Percentiles rank a stretch among this genome's conserved stretches.
These are phyloP conservation scores for Stropharia rugosoannulata DNA, from an alignment of 768 basidiomycete genomes.

Conservation along the genomic window DNA sequence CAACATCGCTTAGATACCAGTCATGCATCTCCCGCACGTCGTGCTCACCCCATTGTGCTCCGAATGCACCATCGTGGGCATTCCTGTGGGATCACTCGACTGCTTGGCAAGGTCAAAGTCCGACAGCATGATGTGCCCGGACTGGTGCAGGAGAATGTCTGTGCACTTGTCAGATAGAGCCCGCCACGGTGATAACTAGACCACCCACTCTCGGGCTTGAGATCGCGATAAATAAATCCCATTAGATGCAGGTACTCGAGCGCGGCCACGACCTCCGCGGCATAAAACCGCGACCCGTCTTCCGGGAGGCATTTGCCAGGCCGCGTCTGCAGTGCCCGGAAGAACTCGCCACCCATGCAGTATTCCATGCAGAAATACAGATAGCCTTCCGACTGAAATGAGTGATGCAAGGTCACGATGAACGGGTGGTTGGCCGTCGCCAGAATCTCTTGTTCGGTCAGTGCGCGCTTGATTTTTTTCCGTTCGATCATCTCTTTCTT, in stretches of 20 bases:
- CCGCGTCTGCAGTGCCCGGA: slow-evolving; percentile 92
- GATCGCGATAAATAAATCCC: slow-evolving; percentile 98
- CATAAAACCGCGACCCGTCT: slow-evolving; percentile 95
- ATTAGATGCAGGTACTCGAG: slow-evolving; percentile 98
- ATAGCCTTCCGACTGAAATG: slow-evolving; percentile 97
- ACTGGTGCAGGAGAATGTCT: slow-evolving; percentile 98
- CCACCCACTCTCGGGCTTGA: slow-evolving; percentile 96
- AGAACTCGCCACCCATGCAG: slow-evolving; percentile 99
- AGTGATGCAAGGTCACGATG: slow-evolving; percentile 98
- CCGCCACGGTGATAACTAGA: slow-evolving; percentile 8
- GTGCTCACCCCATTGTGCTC: slow-evolving; percentile 84
- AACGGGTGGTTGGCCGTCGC: slow-evolving; percentile 99
- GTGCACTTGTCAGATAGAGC: slow-evolving; percentile 12
- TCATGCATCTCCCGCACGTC: background rate
- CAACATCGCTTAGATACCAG: slow-evolving; percentile 4
- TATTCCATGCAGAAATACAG: slow-evolving; percentile 99
- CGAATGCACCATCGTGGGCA: slow-evolving; percentile 85
- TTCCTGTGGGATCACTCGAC: slow-evolving; percentile 79
- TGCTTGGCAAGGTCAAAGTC: slow-evolving; percentile 99
- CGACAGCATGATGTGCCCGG: slow-evolving; percentile 98
- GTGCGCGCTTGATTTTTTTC: slow-evolving; percentile 97
- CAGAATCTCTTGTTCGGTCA: slow-evolving; percentile 98
- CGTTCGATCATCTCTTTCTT: slow-evolving; percentile 99
- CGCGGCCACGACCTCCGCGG: slow-evolving; percentile 96
- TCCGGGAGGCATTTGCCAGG: slow-evolving; percentile 97